Conservation (phyloP, 768 basidiomycete genomes). For the Pleurotus tuber-regium region DNA sequence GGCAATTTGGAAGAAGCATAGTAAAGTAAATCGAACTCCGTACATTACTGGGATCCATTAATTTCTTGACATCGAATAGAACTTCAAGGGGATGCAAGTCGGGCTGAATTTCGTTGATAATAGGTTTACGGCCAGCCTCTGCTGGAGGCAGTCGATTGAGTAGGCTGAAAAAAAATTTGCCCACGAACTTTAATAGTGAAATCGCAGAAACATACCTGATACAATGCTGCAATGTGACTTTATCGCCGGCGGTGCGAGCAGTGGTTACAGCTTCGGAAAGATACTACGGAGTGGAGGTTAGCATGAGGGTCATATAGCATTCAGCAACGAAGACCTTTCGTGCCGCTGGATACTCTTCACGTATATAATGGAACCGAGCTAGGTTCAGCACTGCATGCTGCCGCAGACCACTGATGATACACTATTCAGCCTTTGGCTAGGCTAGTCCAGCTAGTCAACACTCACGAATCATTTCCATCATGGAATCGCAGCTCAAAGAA, state of each 20-base stretch:
- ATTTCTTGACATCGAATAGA: slow-evolving; percentile 72
- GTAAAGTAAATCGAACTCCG: slow-evolving; percentile 14
- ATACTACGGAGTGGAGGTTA: slow-evolving; percentile 40
- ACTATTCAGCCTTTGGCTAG: slow-evolving; percentile 10
- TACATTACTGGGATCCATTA: slow-evolving; percentile 67
- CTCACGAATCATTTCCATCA: slow-evolving; percentile 77
- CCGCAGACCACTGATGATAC: slow-evolving; percentile 77
- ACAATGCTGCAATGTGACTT: slow-evolving; percentile 72
- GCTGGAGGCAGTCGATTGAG: slow-evolving; percentile 65
- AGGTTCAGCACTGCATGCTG: slow-evolving; percentile 80
- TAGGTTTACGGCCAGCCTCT: slow-evolving; percentile 42
- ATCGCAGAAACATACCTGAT: slow-evolving; percentile 50
- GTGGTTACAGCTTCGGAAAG: slow-evolving; percentile 75
- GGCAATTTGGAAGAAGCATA: background rate
- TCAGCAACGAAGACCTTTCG: slow-evolving; percentile 66
- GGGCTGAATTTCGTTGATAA: slow-evolving; percentile 72
- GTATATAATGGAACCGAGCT: slow-evolving; percentile 73
- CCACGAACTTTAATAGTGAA: background rate
- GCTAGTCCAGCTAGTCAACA: slow-evolving; percentile 15
- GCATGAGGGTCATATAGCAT: no score
- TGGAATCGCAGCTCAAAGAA: slow-evolving; percentile 90
- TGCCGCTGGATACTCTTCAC: slow-evolving; percentile 65
- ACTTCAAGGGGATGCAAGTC: slow-evolving; percentile 76
- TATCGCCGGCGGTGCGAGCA: slow-evolving; percentile 72
- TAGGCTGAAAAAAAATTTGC: slow-evolving; percentile 42